Conservation (phyloP, 148 eudicot species). For the Limonium bicolor region DNA sequence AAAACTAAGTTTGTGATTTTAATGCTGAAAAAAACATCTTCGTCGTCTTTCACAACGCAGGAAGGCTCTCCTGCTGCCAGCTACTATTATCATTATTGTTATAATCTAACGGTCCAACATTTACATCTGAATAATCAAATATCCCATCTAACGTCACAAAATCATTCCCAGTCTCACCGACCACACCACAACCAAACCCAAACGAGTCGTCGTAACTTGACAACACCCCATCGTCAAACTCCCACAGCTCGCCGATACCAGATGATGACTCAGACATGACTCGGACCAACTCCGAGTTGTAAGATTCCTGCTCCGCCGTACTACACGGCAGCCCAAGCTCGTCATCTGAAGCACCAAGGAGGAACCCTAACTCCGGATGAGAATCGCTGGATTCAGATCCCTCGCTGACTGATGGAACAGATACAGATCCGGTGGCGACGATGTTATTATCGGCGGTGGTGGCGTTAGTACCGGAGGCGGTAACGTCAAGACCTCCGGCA, state of each 20-base stretch:
- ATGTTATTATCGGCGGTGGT: constrained; percentile 8
- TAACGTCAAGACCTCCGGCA: constrained; percentile 11
- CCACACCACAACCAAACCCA: constrained; percentile 32
- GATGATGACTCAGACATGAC: constrained; percentile 23
- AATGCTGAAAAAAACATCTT: no score
- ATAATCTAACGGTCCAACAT: constrained; percentile 31
- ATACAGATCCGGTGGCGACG: constrained; percentile 14
- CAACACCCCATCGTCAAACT: constrained; percentile 19
- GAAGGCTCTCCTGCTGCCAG: constrained; percentile 34
- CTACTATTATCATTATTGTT: constrained; percentile 3
- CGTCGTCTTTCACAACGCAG: constrained; percentile 34
- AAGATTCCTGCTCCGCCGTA: not conserved
- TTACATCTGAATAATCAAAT: constrained; percentile 52
- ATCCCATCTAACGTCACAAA: constrained; percentile 48
- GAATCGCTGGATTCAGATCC: constrained; percentile 37
- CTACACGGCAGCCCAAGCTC: no score
- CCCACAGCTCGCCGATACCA: constrained; percentile 27
- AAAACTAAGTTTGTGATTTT: no score
- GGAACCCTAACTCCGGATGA: constrained; percentile 48
- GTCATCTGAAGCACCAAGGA: no score
- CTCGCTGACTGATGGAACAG: constrained; percentile 24
- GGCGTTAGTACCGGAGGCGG: constrained; percentile 5
- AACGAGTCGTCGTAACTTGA: constrained; percentile 29
- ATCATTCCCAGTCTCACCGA: no score
- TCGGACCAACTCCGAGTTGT: constrained; percentile 17